Evolutionary conservation across 2,329 filamentous ascomycete genomes (phyloP).

Genomic region (Fonsecaea monophora): DNA sequence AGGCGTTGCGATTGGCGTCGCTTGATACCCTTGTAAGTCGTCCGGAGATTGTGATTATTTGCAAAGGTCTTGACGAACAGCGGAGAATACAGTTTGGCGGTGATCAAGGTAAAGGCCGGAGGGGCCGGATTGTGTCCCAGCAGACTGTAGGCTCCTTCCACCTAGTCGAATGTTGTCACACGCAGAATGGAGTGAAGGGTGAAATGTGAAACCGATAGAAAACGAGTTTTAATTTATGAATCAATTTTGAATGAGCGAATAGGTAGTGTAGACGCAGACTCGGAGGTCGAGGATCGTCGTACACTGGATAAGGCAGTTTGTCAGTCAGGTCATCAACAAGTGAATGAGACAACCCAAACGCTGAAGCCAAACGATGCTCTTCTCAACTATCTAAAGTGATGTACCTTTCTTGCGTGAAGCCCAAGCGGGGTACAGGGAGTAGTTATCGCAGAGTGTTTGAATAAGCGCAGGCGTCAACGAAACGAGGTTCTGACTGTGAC

Average conservation of each 20-base stretch:
- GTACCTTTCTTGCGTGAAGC: conserved; percentile 32
- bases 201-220: conserved; percentile 2
- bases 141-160: conserved; percentile 14
- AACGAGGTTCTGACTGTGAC: conserved; percentile 45
- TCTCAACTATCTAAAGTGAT: conserved; percentile 31
- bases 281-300: conserved; percentile 33
- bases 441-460: conserved; percentile 32
- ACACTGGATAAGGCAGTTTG: conserved; percentile 33
- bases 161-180: background rate
- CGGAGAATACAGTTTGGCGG: conserved; percentile 74
- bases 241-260: conserved; percentile 25
- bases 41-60: conserved; percentile 55
- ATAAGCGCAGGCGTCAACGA: conserved; percentile 29
- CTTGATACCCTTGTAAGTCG: conserved; percentile 53
- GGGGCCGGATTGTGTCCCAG: conserved; percentile 22
- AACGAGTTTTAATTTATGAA: conserved; percentile 11
- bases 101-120: conserved; percentile 36
- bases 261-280: conserved; percentile 36
- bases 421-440: conserved; percentile 22
- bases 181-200: background rate
- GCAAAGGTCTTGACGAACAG: conserved; percentile 68
- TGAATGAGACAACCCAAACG: conserved; percentile 40
- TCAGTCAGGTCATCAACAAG: conserved; percentile 41
- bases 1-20: conserved; percentile 49
- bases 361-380: conserved; percentile 23